These are phyloP conservation scores for Lentinula sp. DNA, from an alignment of 768 basidiomycete species.

Conservation along the genomic window DNA sequence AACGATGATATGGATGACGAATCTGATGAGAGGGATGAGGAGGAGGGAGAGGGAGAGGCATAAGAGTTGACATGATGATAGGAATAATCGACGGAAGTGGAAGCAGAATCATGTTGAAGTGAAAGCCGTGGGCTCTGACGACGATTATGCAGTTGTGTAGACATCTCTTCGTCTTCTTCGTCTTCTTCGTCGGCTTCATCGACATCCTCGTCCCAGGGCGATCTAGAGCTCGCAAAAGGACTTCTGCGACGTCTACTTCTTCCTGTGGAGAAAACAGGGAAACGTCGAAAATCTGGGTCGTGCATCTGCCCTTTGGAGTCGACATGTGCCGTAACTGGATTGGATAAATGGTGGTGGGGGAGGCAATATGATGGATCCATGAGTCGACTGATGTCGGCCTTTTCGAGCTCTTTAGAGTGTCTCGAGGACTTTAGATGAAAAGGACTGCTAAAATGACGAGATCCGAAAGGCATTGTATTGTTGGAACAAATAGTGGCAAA, in stretches of 20 bases:
- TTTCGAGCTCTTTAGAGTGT: background rate
- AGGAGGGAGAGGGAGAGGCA: slow-evolving; percentile 18
- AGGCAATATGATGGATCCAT: background rate
- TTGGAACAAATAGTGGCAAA: background rate
- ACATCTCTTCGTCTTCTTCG: background rate
- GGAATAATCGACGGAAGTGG: background rate
- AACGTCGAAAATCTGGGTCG: background rate
- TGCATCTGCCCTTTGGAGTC: background rate
- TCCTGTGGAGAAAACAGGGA: background rate
- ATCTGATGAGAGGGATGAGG: slow-evolving; percentile 32
- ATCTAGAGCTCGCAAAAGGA: background rate
- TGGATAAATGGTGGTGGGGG: background rate
- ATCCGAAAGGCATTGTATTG: background rate
- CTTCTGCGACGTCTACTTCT: background rate
- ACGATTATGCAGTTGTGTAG: background rate
- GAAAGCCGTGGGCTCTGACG: background rate
- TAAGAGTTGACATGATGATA: slow-evolving; percentile 5
- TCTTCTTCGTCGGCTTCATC: background rate
- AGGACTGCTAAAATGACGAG: background rate
- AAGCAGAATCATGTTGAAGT: background rate
- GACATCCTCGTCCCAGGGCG: background rate
- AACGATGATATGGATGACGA: slow-evolving; percentile 61
- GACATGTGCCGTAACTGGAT: background rate
- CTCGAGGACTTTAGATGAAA: background rate
- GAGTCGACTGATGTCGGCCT: background rate